Evolutionary conservation across 371 early-diverging fungal species (phyloP).

Genomic region (Rhizopus sp.): DNA sequence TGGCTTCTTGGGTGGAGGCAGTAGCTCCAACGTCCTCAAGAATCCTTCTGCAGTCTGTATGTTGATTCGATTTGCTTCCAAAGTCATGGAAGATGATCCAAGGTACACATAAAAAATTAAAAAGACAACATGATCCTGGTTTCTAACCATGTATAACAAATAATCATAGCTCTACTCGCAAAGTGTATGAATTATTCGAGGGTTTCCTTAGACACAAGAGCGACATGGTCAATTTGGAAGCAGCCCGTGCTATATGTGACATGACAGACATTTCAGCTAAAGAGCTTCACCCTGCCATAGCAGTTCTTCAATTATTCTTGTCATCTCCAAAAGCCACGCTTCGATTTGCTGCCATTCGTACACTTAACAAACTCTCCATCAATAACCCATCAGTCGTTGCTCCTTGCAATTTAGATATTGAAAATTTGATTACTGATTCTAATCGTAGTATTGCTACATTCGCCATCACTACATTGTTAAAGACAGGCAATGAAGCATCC

Average conservation of each 20-base stretch:
- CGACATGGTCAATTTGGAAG: slow-evolving; percentile 97
- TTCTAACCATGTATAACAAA: background rate
- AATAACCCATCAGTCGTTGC: slow-evolving; percentile 87
- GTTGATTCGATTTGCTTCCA: slow-evolving; percentile 90
- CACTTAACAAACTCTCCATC: slow-evolving; percentile 89
- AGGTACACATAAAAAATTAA: slow-evolving; percentile 38
- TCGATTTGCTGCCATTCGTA: slow-evolving; percentile 96
- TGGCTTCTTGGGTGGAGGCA: slow-evolving; percentile 32
- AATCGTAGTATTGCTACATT: slow-evolving; percentile 98
- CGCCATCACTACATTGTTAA: slow-evolving; percentile 97
- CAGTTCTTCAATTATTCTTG: slow-evolving; percentile 91
- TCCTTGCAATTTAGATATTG: slow-evolving; percentile 97
- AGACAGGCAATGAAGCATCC: slow-evolving; percentile 97
- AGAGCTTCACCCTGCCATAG: slow-evolving; percentile 91
- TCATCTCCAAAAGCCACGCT: slow-evolving; percentile 90
- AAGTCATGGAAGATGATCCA: slow-evolving; percentile 91
- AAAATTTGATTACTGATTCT: slow-evolving; percentile 92
- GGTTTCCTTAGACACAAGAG: slow-evolving; percentile 91
- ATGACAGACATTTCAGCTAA: slow-evolving; percentile 80
- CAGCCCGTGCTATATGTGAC: slow-evolving; percentile 96
- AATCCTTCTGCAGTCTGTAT: slow-evolving; percentile 91
- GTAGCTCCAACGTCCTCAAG: slow-evolving; percentile 62
- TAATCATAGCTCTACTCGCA: slow-evolving; percentile 60
- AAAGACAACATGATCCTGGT: background rate
- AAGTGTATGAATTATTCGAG: slow-evolving; percentile 84